Percentiles rank a stretch among this genome's conserved stretches.
These are phyloP conservation scores for Spathaspora gorwiae DNA, from an alignment of 805 yeast genomes.

Conservation along the genomic window DNA sequence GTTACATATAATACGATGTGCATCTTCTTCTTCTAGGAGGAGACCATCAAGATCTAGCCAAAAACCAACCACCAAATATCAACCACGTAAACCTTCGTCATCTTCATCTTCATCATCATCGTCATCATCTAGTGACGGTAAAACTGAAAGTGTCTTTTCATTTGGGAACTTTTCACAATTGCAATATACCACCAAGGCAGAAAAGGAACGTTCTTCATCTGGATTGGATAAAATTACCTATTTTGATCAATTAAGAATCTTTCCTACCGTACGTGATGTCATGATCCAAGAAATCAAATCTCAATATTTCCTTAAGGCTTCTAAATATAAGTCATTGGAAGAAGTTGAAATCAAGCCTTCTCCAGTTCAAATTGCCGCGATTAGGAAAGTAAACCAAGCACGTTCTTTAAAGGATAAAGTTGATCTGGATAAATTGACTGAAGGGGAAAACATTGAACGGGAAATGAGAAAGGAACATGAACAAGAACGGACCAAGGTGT, in stretches of 20 bases:
- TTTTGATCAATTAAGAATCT: conserved; percentile 63
- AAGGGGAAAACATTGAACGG: conserved; percentile 20
- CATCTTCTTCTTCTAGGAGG: neutral
- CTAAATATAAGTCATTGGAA: conserved; percentile 26
- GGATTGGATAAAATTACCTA: conserved; percentile 45
- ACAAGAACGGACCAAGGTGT: conserved; percentile 45
- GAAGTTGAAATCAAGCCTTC: conserved; percentile 52
- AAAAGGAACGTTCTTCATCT: conserved; percentile 27
- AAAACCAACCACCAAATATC: neutral
- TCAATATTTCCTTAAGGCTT: conserved; percentile 28
- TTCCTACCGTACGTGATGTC: conserved; percentile 62
- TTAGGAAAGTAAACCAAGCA: conserved; percentile 49
- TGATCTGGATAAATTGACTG: conserved; percentile 11
- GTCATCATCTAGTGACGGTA: neutral
- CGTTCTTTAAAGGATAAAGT: conserved; percentile 20
- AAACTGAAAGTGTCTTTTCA: neutral
- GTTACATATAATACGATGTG: neutral
- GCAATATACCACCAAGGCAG: conserved; percentile 35
- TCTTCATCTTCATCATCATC: neutral
- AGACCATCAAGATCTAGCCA: neutral
- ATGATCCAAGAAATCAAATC: conserved; percentile 50
- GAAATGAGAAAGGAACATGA: conserved; percentile 28
- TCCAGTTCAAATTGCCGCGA: conserved; percentile 77
- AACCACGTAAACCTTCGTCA: neutral
- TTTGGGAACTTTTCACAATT: conserved; percentile 47